Conservation (phyloP, 306 rosid species). For the Citrullus mucosospermus region DNA sequence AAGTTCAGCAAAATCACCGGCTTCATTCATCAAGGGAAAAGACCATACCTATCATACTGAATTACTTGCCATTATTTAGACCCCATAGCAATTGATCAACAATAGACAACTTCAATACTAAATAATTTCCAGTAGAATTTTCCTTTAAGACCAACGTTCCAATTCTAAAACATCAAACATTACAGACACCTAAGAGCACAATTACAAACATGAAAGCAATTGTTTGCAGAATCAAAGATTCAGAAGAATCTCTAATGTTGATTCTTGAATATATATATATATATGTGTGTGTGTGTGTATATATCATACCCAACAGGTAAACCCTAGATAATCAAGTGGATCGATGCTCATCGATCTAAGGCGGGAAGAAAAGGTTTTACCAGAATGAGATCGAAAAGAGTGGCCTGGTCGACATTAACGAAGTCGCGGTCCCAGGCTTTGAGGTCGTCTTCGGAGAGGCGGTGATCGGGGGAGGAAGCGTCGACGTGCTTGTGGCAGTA, state of each 20-base stretch:
- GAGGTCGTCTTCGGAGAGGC: slow-evolving; percentile 33
- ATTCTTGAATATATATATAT: not conserved
- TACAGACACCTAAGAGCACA: not conserved
- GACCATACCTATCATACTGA: not conserved
- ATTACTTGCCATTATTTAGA: not conserved
- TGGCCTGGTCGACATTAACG: slow-evolving; percentile 65
- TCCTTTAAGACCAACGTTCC: not conserved
- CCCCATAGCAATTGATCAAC: not conserved
- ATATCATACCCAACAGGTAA: not conserved
- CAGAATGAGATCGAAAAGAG: slow-evolving; percentile 68
- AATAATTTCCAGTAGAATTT: not conserved
- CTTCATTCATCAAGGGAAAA: not conserved
- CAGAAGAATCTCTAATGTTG: not conserved
- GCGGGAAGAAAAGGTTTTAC: slow-evolving; percentile 11
- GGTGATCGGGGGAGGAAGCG: not conserved
- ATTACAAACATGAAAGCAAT: not conserved
- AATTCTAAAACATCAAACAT: not conserved
- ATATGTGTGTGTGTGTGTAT: no score
- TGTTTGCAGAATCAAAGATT: not conserved
- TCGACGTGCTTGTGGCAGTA: slow-evolving; percentile 66
- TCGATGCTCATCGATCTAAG: not conserved
- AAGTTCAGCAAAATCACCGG: not conserved
- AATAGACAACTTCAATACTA: not conserved
- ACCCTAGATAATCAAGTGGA: not conserved
- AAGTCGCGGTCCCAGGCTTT: slow-evolving; percentile 57